Percentiles rank a stretch among this genome's conserved stretches.
phyloP scores from a whole-genome alignment of 768 basidiomycete species.

The Kwoniella dendrophila region DNA sequence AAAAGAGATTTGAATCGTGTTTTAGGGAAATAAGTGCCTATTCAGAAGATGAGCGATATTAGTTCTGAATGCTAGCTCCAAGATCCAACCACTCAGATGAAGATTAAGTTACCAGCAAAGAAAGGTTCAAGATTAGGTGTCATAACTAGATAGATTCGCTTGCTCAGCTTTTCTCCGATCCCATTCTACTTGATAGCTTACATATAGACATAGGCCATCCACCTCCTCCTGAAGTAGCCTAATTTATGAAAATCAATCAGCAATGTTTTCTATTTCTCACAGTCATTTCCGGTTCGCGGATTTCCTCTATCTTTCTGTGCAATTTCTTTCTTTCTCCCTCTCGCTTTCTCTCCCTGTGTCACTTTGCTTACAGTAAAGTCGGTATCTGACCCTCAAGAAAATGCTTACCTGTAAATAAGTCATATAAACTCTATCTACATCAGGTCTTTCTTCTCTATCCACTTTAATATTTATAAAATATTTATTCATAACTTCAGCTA shows the following conservation, averaged over 20 bases:
- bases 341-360: background rate
- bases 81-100: no score
- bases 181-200: constrained; percentile 19
- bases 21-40: constrained; percentile 49
- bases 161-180: background rate
- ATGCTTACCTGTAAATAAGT: constrained; percentile 55
- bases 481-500: constrained; percentile 58
- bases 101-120: constrained; percentile 41
- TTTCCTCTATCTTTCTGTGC: no score
- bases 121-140: constrained; percentile 49
- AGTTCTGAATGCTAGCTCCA: no score
- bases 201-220: constrained; percentile 54
- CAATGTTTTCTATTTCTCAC: no score
- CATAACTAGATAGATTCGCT: constrained; percentile 32
- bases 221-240: constrained; percentile 49
- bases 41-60: background rate
- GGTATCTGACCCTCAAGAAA: background rate
- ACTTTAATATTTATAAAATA: constrained; percentile 58
- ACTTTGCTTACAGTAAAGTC: background rate
- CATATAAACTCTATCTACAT: constrained; percentile 61
- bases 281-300: no score
- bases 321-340: no score
- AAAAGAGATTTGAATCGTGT: constrained; percentile 36
- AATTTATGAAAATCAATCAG: background rate
- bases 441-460: constrained; percentile 59